phyloP scores from a whole-genome alignment of 2,329 filamentous ascomycete species.

The Fusarium fujikuroi region DNA sequence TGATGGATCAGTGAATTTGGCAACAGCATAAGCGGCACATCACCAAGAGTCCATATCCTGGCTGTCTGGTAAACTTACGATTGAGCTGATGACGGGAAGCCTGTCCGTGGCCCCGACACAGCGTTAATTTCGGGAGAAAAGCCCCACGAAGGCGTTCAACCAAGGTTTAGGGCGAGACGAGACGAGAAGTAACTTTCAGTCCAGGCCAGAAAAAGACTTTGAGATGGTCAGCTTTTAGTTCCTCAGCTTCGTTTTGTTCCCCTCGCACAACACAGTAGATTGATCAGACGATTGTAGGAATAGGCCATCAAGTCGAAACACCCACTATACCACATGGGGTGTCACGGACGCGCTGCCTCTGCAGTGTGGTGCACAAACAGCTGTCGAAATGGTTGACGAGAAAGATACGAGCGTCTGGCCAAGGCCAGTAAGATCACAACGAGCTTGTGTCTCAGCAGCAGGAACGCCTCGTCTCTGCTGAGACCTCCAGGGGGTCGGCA shows the following conservation, averaged over 20 bases:
- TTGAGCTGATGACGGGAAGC: not conserved
- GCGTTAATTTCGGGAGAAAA: not conserved
- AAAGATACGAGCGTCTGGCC: not conserved
- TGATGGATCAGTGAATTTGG: not conserved
- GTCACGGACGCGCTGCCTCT: not conserved
- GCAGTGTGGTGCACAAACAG: not conserved
- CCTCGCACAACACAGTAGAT: not conserved
- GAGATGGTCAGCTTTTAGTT: no score
- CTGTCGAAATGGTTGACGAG: not conserved
- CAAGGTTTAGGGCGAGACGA: not conserved
- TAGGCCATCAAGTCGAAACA: not conserved
- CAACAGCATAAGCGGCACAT: not conserved
- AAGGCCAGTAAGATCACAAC: not conserved
- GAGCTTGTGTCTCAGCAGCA: not conserved
- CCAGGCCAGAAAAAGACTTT: not conserved
- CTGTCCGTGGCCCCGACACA: not conserved
- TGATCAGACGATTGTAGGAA: not conserved
- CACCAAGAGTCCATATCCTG: not conserved
- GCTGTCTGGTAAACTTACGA: not conserved
- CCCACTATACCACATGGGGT: not conserved
- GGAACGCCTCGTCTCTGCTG: not conserved
- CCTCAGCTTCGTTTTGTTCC: not conserved
- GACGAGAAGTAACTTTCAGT: not conserved
- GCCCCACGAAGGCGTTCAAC: not conserved
- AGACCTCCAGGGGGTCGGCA: not conserved